phyloP scores from a whole-genome alignment of 2,329 filamentous ascomycete species.

The Golovinomyces cichoracearum region DNA sequence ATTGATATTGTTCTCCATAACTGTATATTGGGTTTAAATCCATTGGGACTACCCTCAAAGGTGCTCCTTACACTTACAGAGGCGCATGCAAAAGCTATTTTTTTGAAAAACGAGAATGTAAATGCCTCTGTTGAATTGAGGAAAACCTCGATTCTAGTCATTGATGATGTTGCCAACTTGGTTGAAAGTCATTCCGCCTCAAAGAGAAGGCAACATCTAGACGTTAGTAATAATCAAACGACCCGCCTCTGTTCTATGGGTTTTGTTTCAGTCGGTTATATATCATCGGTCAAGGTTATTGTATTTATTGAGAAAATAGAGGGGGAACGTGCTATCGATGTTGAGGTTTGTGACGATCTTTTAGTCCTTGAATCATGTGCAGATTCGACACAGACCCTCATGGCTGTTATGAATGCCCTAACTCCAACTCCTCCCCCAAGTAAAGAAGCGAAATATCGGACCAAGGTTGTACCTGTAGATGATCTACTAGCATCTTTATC shows the following conservation, averaged over 20 bases:
- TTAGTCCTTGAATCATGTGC: constrained; percentile 85
- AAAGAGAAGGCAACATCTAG: constrained; percentile 11
- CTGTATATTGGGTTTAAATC: constrained; percentile 64
- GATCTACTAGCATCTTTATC: constrained; percentile 79
- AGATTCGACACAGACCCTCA: constrained; percentile 83
- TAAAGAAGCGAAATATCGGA: constrained; percentile 63
- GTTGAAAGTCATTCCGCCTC: constrained; percentile 2
- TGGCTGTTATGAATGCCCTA: constrained; percentile 52
- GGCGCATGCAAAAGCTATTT: constrained; percentile 39
- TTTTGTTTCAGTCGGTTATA: constrained; percentile 65
- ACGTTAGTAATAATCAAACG: constrained; percentile 21
- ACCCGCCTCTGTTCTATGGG: constrained; percentile 35
- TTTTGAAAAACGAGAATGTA: constrained; percentile 39
- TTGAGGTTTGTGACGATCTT: constrained; percentile 64
- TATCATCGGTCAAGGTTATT: constrained; percentile 51
- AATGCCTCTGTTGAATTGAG: constrained; percentile 38
- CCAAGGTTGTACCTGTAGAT: constrained; percentile 59
- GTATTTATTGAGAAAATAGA: constrained; percentile 33
- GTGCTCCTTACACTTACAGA: constrained; percentile 55
- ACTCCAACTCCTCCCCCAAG: constrained; percentile 62
- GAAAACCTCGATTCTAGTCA: constrained; percentile 59
- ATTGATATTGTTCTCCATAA: constrained; percentile 56
- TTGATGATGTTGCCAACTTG: constrained; percentile 40
- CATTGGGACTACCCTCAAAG: constrained; percentile 48
- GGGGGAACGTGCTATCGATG: constrained; percentile 40